Conservation (phyloP, 2,329 filamentous ascomycete species). For the Huntiella abstrusa region DNA sequence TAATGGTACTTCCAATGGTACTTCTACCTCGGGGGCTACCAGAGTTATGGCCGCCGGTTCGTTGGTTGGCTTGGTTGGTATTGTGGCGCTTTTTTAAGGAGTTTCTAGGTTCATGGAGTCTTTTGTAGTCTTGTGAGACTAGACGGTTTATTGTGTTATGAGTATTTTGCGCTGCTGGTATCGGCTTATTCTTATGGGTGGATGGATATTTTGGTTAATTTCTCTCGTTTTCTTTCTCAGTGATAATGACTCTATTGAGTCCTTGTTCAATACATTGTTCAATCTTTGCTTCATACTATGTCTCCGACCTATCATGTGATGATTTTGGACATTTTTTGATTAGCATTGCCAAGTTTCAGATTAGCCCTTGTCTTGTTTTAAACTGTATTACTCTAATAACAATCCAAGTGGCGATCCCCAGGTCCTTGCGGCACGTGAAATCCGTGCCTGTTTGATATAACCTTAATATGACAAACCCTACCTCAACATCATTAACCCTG, state of each 20-base stretch:
- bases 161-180: neutral
- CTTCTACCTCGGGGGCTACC: conserved; percentile 1
- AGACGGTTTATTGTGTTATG: neutral
- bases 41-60: conserved; percentile 14
- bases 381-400: too few species aligned
- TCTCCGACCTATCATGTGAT: neutral
- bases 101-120: too few species aligned
- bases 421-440: neutral
- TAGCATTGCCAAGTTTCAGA: neutral
- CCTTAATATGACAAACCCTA: neutral
- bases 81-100: conserved; percentile 13
- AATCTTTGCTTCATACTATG: neutral
- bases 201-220: neutral
- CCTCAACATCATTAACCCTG: neutral
- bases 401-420: neutral
- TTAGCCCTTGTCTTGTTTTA: neutral
- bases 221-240: neutral
- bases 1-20: too few species aligned
- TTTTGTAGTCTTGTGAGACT: too few species aligned
- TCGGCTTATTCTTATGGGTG: neutral
- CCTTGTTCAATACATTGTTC: neutral
- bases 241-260: neutral
- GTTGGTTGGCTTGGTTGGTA: conserved; percentile 16
- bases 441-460: neutral
- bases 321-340: too few species aligned